These are phyloP conservation scores for Wickerhamiella vanderwaltii DNA, from an alignment of 805 yeast genomes.

Conservation along the genomic window DNA sequence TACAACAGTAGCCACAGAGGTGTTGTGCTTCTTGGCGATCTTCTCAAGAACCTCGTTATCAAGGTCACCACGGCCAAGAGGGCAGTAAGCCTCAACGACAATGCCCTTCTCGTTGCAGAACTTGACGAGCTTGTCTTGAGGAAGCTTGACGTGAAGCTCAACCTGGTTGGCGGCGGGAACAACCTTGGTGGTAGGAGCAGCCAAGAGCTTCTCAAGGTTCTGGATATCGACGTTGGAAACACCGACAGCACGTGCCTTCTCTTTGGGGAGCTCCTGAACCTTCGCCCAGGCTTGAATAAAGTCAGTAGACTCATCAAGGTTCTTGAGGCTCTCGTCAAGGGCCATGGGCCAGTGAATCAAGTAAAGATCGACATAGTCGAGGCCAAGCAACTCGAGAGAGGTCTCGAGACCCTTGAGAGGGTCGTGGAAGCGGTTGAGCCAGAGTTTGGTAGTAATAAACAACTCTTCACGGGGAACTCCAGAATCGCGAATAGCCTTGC, in stretches of 20 bases:
- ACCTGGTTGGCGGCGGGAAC: conserved; percentile 65
- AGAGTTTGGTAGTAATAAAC: conserved; percentile 53
- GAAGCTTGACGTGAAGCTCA: conserved; percentile 63
- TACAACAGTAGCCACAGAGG: conserved; percentile 23
- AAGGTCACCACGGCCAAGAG: conserved; percentile 58
- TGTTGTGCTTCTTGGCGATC: conserved; percentile 45
- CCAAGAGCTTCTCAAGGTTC: conserved; percentile 39
- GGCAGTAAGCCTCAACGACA: conserved; percentile 62
- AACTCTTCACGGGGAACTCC: conserved; percentile 38
- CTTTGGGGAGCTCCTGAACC: conserved; percentile 45
- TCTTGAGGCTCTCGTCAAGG: conserved; percentile 17
- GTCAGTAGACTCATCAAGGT: conserved; percentile 13
- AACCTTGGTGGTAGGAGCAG: conserved; percentile 25
- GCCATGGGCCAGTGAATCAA: conserved; percentile 58
- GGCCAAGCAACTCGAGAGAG: conserved; percentile 39
- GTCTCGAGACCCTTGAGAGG: conserved; percentile 38
- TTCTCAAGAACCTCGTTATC: conserved; percentile 42
- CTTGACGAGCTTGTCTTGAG: conserved; percentile 47
- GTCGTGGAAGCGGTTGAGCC: conserved; percentile 32
- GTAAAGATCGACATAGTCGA: conserved; percentile 54
- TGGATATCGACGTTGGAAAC: conserved; percentile 58
- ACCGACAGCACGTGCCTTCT: conserved; percentile 55
- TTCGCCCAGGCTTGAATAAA: conserved; percentile 49
- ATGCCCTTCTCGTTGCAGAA: conserved; percentile 43
- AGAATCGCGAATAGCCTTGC: conserved; percentile 37